Evolutionary conservation across 371 early-diverging fungal genomes (phyloP).

Genomic region (Neoconidiobolus thromboides): DNA sequence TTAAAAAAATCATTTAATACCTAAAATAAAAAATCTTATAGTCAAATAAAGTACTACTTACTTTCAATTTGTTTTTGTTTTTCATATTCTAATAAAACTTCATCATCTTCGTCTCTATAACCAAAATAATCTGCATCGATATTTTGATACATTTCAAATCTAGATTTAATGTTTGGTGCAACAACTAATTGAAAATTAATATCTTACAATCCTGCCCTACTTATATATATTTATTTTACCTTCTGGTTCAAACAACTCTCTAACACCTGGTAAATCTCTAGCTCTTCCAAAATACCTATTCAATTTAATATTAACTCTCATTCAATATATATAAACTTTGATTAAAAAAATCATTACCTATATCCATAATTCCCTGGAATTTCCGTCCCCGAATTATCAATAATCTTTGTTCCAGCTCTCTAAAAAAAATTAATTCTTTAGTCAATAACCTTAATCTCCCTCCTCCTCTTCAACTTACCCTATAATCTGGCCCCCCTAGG

Average conservation of each 20-base stretch:
- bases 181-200: neutral
- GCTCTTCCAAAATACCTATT: conserved; percentile 89
- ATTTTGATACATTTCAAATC: conserved; percentile 51
- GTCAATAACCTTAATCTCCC: neutral
- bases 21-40: no score
- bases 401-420: conserved; percentile 50
- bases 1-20: no score
- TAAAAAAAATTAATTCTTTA: conserved; percentile 10
- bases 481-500: conserved; percentile 88
- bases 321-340: neutral
- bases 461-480: conserved; percentile 20
- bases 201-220: neutral
- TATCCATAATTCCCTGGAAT: conserved; percentile 84
- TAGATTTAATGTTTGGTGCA: conserved; percentile 15
- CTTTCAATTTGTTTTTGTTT: neutral
- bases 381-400: conserved; percentile 75
- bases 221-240: conserved; percentile 10
- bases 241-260: conserved; percentile 68
- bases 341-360: conserved; percentile 30
- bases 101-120: conserved; percentile 86
- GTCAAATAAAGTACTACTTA: neutral
- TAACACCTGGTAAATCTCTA: conserved; percentile 83
- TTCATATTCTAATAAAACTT: conserved; percentile 59
- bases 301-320: neutral
- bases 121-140: conserved; percentile 93